Base-by-base conservation (phyloP, 495 filamentous ascomycete species). In the Penicillium macrosclerotiorum region DNA sequence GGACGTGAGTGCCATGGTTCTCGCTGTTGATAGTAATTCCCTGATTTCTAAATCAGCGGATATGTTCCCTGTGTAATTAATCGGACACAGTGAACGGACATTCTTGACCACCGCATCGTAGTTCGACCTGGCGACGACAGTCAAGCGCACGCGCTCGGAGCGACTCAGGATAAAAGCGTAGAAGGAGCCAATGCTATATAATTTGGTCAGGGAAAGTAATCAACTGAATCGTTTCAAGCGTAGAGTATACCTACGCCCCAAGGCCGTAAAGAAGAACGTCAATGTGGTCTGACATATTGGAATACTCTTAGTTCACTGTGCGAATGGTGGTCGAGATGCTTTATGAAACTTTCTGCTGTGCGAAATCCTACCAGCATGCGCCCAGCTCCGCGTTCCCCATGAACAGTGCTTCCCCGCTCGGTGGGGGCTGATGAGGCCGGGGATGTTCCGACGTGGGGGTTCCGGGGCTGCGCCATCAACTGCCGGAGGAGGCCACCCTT, bases 51-150 rank as follows among this genome's bases (percentile, higher is more conserved):
- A 9, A 1, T 16, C n/a, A 27, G 1, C 9, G 20, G n/a, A n/a
- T n/a, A n/a, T n/a, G n/a, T n/a, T n/a, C 41, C 4, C 18, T 4
- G 2, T 11, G 18, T 9, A 2, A 2, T 5, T 2, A 8, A 3
- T 12, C 4, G 5, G n/a, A 13, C 3, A n/a, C 8, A 0, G n/a
- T 9, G 7, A 19, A 13, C 51, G 16, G 54, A 72, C 70, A 44
- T 75, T 72, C 0, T 48, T 45, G 6, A 57, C 62, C 9, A 77
- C 73, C 5, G 68, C 67, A 1, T 75, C 68, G 40, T 75, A 77
- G 37, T 79, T 79, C 1, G 75, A 79, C 24, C 74, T 70, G 4
- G 75, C 75, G n/a, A 76, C 68, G 0, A 77, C 74, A 0, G 68
- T 77, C n/a, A 79, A 47, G 14, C 64, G 57, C 8, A 79, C 71